Conservation (phyloP, 179 eudicot genomes). For the Monotropa hypopitys region DNA sequence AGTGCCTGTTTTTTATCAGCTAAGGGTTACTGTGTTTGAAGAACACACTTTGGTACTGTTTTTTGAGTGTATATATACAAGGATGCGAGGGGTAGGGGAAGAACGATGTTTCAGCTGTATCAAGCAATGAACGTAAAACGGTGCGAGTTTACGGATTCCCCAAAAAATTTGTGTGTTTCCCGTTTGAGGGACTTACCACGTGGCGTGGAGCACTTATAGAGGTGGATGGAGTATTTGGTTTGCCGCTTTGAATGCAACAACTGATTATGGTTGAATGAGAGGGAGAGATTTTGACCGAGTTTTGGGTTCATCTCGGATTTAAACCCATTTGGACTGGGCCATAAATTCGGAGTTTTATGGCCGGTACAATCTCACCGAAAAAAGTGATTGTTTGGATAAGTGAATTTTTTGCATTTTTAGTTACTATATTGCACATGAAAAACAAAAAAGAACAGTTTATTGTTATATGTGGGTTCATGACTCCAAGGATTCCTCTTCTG, state of each 20-base stretch:
- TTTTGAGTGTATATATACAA: background rate
- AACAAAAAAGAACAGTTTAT: too few relatives aligned
- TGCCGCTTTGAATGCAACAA: background rate
- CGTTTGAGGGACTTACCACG: background rate
- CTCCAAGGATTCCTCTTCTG: too few relatives aligned
- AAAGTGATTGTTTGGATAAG: too few relatives aligned
- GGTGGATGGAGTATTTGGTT: background rate
- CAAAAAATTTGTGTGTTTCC: background rate
- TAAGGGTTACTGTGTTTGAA: too few relatives aligned
- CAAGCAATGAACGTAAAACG: background rate
- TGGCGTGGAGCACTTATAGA: background rate
- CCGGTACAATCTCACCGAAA: too few relatives aligned
- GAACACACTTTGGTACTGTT: background rate
- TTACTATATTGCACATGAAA: too few relatives aligned
- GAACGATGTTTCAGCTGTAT: background rate
- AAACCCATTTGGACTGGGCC: background rate
- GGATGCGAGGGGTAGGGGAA: background rate
- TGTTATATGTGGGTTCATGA: too few relatives aligned
- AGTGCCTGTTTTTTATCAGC: background rate
- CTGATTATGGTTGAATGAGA: background rate
- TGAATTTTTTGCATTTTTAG: too few relatives aligned
- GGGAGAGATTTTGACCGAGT: background rate
- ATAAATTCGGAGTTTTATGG: too few relatives aligned
- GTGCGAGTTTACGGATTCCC: background rate
- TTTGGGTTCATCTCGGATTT: background rate